Evolutionary conservation across 2,329 filamentous ascomycete genomes (phyloP), one percentile per base, ranked within the genome.

Genomic region (Alternaria dauci): DNA sequence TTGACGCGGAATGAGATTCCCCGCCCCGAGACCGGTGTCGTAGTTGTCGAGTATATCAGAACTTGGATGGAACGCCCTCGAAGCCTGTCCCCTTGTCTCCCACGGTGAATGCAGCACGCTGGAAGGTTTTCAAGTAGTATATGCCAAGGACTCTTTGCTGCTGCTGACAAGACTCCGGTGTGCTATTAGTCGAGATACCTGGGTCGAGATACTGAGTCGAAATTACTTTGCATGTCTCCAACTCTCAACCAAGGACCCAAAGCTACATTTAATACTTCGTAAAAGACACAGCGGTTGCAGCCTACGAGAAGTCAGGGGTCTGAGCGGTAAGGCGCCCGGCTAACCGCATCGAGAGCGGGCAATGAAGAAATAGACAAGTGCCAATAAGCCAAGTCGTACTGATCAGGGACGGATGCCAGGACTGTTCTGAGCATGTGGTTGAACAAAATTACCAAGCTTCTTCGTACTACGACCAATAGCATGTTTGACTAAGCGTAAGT

Each of bases 301-400:
- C 55, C 50, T 58, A 14, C 16, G 12, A 41, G 41, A 12, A 28
- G 28, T 47, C 50, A 55, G 26, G 34, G 26, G 50, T 11, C 43
- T 41, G 46, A 11, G 46, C 46, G 32, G 46, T 42, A 41, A 58
- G 55, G 50, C 55, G 34, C 23, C 25, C 34, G 42, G 16, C 55
- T 58, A 58, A 54, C 50, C 44, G 8, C 20, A 47, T 58, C 25
- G 11, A 43, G 55, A 2, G 5, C 46, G 20, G 34, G 23, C 16
- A 8, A 50, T 38, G 32, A 50, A 50, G 32, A 50, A 48, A 4
- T 11, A 26, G 50, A 2, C 42, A 54, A 44, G 50, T 36, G 55
- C 47, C 55, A 52, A 52, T 36, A 57, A 44, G 46, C 30, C 5
- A 11, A 20, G 30, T 57, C 38, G 36, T 43, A 52, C 38, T 16